These are phyloP conservation scores for Skeletonema potamos DNA, from an alignment of 108 stramenopile species.

Conservation along the genomic window DNA sequence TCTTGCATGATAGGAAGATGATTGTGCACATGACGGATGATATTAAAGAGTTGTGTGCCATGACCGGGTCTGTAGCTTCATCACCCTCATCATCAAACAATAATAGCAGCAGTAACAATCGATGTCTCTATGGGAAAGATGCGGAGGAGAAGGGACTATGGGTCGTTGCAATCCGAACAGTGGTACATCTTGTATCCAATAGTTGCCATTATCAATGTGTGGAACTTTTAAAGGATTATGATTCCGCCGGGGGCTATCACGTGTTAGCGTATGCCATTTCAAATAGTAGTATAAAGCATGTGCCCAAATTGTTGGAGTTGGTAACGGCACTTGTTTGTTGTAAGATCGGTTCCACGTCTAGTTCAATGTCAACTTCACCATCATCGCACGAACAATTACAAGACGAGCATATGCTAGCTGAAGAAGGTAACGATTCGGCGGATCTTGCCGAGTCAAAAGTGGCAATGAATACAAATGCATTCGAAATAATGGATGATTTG, in stretches of 20 bases:
- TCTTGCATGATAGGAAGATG: slow-evolving; percentile 91
- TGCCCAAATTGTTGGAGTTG: slow-evolving; percentile 78
- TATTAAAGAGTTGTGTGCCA: slow-evolving; percentile 85
- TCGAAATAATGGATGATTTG: slow-evolving; percentile 79
- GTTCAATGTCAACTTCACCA: background rate
- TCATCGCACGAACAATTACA: background rate
- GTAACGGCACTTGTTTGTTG: slow-evolving; percentile 69
- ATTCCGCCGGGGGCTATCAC: slow-evolving; percentile 86
- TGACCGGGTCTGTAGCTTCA: slow-evolving; percentile 32
- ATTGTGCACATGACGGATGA: slow-evolving; percentile 95
- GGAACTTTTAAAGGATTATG: slow-evolving; percentile 88
- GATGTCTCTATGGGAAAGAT: slow-evolving; percentile 71
- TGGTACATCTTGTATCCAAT: slow-evolving; percentile 72
- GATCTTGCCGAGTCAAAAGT: slow-evolving; percentile 50
- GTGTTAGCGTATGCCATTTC: slow-evolving; percentile 78
- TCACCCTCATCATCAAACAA: slow-evolving; percentile 3
- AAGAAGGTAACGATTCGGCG: slow-evolving; percentile 2
- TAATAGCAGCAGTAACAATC: slow-evolving; percentile 7
- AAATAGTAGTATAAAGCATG: slow-evolving; percentile 63
- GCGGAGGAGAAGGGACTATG: slow-evolving; percentile 87
- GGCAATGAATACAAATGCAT: slow-evolving; percentile 67
- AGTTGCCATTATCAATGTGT: slow-evolving; percentile 71
- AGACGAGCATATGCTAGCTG: background rate
- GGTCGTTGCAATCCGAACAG: slow-evolving; percentile 80
- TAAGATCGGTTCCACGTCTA: slow-evolving; percentile 27